Percentiles rank a stretch among this genome's conserved stretches.
phyloP scores from a whole-genome alignment of 73 alveolate genomes.

The Blepharisma stoltei region DNA sequence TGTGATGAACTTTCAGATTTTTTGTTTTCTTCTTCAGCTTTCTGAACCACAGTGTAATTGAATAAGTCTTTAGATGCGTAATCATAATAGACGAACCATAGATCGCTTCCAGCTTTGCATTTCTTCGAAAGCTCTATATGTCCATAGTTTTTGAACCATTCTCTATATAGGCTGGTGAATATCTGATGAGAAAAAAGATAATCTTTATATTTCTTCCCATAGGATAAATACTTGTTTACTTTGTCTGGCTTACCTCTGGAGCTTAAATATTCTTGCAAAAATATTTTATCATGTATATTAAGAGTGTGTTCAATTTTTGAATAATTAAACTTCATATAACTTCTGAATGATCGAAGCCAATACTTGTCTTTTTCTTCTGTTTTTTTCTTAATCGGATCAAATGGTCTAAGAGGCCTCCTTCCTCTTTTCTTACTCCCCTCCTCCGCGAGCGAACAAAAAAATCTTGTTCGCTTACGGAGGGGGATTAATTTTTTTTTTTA shows the following conservation, averaged over 20 bases:
- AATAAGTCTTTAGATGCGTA: conserved; percentile 13
- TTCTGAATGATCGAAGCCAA: conserved; percentile 22
- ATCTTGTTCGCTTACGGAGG: too few species aligned
- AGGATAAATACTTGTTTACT: neutral
- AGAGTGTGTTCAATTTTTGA: neutral
- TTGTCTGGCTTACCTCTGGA: conserved; percentile 20
- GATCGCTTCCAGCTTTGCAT: conserved; percentile 11
- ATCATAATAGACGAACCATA: conserved; percentile 21
- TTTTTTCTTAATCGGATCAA: conserved; percentile 25
- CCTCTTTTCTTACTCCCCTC: conserved; percentile 27
- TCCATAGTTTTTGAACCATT: conserved; percentile 18
- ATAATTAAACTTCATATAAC: conserved; percentile 1
- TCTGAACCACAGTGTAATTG: neutral
- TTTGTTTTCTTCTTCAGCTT: too few species aligned
- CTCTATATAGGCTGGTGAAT: neutral
- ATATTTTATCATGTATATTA: neutral
- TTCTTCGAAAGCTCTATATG: neutral
- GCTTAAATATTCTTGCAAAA: conserved; percentile 12
- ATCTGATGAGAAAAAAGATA: neutral
- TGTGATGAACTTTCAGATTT: too few species aligned
- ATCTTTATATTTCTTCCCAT: conserved; percentile 19
- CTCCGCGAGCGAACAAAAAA: too few species aligned
- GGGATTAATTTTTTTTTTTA: too few species aligned
- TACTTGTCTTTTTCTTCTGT: conserved; percentile 31
- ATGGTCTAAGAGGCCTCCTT: neutral